Percentiles rank a stretch among this genome's conserved stretches.
phyloP scores from a whole-genome alignment of 805 yeast species.

The Metschnikowia noctiluminum region DNA sequence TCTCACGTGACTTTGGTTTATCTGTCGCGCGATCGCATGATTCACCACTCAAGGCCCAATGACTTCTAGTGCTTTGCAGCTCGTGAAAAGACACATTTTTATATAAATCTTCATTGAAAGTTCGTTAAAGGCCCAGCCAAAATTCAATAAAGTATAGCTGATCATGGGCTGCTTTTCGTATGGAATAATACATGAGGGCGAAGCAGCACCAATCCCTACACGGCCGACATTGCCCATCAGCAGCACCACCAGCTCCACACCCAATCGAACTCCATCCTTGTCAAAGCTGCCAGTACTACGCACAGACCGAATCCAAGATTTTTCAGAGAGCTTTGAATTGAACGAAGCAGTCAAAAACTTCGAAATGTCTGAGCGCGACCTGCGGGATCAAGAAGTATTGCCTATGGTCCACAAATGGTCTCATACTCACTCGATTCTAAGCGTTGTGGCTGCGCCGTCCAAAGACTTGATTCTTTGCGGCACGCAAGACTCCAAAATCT shows the following conservation, averaged over 20 bases:
- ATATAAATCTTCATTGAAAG: too few relatives aligned
- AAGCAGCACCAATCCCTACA: constrained; percentile 25
- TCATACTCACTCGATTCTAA: constrained; percentile 66
- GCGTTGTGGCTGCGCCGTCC: constrained; percentile 60
- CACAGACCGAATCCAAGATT: background rate
- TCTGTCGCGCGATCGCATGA: background rate
- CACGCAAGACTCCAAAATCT: constrained; percentile 78
- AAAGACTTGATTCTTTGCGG: constrained; percentile 75
- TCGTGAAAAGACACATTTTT: too few relatives aligned
- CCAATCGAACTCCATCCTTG: constrained; percentile 21
- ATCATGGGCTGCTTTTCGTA: too few relatives aligned
- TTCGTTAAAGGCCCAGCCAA: too few relatives aligned
- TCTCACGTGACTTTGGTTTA: background rate
- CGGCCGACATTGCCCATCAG: constrained; percentile 29
- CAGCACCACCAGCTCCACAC: constrained; percentile 19
- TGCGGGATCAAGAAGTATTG: constrained; percentile 11
- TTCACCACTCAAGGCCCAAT: background rate
- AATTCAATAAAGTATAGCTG: too few relatives aligned
- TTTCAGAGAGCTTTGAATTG: background rate
- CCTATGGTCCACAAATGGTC: constrained; percentile 66
- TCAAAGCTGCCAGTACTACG: constrained; percentile 21
- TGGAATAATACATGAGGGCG: constrained; percentile 35
- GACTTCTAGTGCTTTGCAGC: background rate
- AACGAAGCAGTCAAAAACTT: background rate
- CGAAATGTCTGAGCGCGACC: background rate